Percentiles rank a stretch among this genome's conserved stretches.
Conservation (phyloP, 208 protist species). For the Trypanosoma brucei region DNA sequence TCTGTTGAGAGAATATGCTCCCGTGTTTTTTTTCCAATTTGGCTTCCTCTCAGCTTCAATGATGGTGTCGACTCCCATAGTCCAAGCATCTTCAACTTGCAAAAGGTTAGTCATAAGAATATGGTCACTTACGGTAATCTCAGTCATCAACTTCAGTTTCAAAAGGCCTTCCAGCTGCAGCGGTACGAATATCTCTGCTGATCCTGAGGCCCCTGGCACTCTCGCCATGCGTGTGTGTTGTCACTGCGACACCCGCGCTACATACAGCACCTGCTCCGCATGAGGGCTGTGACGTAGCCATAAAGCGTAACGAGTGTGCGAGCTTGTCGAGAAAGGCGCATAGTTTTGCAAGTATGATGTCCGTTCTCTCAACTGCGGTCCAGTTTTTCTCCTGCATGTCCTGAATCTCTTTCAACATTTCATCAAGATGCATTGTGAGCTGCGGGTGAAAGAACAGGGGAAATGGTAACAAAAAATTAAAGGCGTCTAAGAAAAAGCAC, state of each 20-base stretch:
- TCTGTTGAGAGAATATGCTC: no score
- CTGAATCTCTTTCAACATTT: conserved; percentile 18
- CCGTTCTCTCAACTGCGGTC: conserved; percentile 16
- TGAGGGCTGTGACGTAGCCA: conserved; percentile 5
- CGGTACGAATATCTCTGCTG: no score
- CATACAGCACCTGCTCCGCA: not conserved
- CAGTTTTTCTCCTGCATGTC: conserved; percentile 19
- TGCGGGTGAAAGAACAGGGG: conserved; percentile 15
- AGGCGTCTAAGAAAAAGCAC: conserved; percentile 37
- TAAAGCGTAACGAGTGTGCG: conserved; percentile 6
- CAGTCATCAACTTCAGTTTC: not conserved
- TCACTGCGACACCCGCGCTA: not conserved
- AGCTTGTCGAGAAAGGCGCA: conserved; percentile 20
- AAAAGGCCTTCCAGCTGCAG: not conserved
- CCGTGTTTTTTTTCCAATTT: no score
- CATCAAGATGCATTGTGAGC: conserved; percentile 17
- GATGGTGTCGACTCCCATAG: no score
- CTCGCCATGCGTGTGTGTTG: no score
- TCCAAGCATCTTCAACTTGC: no score
- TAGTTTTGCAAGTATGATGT: conserved; percentile 9
- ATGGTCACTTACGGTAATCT: no score
- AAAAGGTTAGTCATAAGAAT: no score
- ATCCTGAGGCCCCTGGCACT: no score
- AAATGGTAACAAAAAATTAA: conserved; percentile 20
- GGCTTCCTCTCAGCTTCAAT: no score